A percentile compares a stretch with the other conserved stretches of the same genome.
These are phyloP conservation scores for Alternaria triticimaculans DNA, from an alignment of 2,329 filamentous ascomycete genomes.

Conservation along the genomic window DNA sequence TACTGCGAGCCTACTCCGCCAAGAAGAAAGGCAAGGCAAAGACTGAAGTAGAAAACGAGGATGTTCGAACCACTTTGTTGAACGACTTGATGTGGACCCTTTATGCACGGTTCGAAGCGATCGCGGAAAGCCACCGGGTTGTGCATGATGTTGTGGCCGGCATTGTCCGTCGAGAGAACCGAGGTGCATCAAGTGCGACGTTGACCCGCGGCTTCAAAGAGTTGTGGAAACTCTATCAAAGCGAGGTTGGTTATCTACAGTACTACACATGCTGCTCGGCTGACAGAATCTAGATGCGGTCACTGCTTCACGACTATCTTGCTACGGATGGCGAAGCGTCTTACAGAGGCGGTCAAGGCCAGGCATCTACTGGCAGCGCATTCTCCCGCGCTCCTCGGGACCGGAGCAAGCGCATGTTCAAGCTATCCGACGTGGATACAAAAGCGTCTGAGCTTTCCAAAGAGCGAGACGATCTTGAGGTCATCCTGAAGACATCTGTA, in stretches of 20 bases:
- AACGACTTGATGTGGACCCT: conserved; percentile 90
- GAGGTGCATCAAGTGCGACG: conserved; percentile 60
- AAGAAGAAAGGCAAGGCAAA: conserved; percentile 68
- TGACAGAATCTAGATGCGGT: conserved; percentile 67
- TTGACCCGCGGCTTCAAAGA: conserved; percentile 92
- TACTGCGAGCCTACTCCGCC: conserved; percentile 61
- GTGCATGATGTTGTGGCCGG: conserved; percentile 91
- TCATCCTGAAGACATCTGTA: conserved; percentile 88
- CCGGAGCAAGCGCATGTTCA: conserved; percentile 72
- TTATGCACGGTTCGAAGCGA: conserved; percentile 96
- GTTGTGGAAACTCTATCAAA: conserved; percentile 97
- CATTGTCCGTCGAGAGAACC: conserved; percentile 81
- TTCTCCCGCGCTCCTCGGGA: conserved; percentile 61
- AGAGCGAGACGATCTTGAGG: conserved; percentile 88
- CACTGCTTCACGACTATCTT: conserved; percentile 92
- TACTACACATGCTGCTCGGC: background rate
- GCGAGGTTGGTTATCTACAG: conserved; percentile 63
- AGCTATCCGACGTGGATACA: conserved; percentile 81
- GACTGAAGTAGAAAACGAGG: conserved; percentile 66
- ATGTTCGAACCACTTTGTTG: conserved; percentile 82
- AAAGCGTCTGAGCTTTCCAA: conserved; percentile 79
- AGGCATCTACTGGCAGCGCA: conserved; percentile 57
- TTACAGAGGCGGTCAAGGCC: conserved; percentile 61
- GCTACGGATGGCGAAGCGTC: conserved; percentile 83
- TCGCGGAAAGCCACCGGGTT: conserved; percentile 92